phyloP scores from a whole-genome alignment of 1,284 basidiomycete genomes.

The Boletus austroedulis region DNA sequence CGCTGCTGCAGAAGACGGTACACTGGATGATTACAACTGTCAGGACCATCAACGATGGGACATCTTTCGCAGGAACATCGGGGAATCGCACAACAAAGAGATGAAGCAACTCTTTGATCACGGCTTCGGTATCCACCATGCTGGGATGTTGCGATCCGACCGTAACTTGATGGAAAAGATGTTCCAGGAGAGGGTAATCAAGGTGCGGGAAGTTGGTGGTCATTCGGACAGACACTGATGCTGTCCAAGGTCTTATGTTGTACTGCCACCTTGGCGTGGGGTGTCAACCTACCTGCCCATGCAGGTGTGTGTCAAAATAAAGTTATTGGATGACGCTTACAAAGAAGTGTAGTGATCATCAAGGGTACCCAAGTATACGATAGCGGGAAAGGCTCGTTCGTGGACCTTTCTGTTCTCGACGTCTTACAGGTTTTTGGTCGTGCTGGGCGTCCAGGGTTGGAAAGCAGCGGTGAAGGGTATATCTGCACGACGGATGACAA shows the following conservation, averaged over 20 bases:
- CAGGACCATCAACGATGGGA: conserved; percentile 74
- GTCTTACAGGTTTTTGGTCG: conserved; percentile 98
- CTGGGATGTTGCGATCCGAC: conserved; percentile 95
- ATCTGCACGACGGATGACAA: conserved; percentile 96
- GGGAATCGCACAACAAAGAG: conserved; percentile 87
- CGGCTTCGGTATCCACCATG: conserved; percentile 98
- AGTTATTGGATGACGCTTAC: conserved; percentile 12
- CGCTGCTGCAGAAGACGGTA: conserved; percentile 72
- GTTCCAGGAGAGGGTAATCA: conserved; percentile 90
- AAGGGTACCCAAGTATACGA: conserved; percentile 99
- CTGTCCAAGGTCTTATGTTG: conserved; percentile 86
- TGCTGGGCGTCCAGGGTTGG: conserved; percentile 94
- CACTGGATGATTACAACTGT: conserved; percentile 75
- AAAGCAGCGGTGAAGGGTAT: conserved; percentile 94
- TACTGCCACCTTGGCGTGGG: conserved; percentile 98
- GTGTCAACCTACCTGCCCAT: conserved; percentile 98
- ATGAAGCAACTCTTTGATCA: conserved; percentile 93
- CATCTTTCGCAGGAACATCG: conserved; percentile 78
- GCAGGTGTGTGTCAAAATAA: conserved; percentile 59
- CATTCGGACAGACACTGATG: conserved; percentile 8
- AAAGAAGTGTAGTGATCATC: conserved; percentile 70
- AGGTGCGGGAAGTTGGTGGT: conserved; percentile 48
- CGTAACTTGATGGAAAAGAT: conserved; percentile 94
- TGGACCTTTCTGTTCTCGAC: conserved; percentile 93
- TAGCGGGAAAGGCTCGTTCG: conserved; percentile 82